Evolutionary conservation across 179 eudicot genomes (phyloP), one percentile per base, ranked within the genome.

Genomic region (Carnegiea gigantea): DNA sequence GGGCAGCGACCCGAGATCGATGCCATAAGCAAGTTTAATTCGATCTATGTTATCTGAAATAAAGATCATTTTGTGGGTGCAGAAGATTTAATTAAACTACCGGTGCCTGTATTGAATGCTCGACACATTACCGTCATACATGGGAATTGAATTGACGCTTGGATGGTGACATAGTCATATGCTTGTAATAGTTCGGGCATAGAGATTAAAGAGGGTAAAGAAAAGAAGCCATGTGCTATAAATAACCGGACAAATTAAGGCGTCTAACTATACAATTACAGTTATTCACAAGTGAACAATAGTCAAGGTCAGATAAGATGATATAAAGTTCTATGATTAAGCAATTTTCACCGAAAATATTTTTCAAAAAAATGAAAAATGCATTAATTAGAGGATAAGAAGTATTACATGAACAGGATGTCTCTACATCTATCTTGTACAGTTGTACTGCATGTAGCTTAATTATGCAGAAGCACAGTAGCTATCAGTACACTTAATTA

Each of bases 401-500:
- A 76, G 23, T 76, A n/a, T 33, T 30, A 20, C 18, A 48, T 0
- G 81, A 78, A 68, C 68, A 46, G 24, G 75, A 48, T 44, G 17
- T 30, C 49, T 49, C 76, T 36, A 44, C 38, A 62, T 1, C 28
- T 36, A 17, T 21, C 17, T 26, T 67, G 2, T 33, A 33, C 36
- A 28, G 30, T 28, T 28, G 72, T 67, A 28, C 72, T 67, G 20
- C 38, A 26, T 67, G 28, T 67, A 40, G 6, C 20, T 11, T 67
- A 10, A 67, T 30, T 28, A 67, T 67, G 72, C 72, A 26, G 0
- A 5, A 67, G 72, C 38, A 26, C 40, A 67, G 38, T 62, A 23
- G 72, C 28, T 28, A 64, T 49, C 43, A 74, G 60, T 46, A 49
- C 75, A 64, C 75, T 78, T 49, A 81, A 65, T 64, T 64, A 65